Conservation (phyloP, 352 stramenopile genomes). For the Phytophthora aleatoria region DNA sequence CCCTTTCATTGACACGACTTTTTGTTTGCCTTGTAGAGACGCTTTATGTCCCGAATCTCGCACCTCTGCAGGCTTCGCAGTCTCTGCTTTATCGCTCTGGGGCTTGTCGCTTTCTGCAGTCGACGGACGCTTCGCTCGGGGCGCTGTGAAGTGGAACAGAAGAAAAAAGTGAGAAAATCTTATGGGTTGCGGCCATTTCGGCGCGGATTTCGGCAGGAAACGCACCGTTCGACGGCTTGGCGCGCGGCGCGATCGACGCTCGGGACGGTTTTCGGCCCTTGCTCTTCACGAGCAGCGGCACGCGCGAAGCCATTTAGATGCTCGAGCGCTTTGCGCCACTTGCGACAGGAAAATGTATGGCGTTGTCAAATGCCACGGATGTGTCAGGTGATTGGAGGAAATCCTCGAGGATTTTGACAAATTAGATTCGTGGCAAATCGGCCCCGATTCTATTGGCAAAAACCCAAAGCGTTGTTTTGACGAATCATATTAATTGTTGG, state of each 20-base stretch:
- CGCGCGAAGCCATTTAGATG: slow-evolving; percentile 59
- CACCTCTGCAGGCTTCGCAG: slow-evolving; percentile 14
- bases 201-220: background rate
- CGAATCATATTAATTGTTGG: slow-evolving; percentile 6
- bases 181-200: slow-evolving; percentile 1
- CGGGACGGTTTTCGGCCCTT: slow-evolving; percentile 74
- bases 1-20: background rate
- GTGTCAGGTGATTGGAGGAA: slow-evolving; percentile 20
- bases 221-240: slow-evolving; percentile 69
- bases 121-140: slow-evolving; percentile 32
- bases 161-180: slow-evolving; percentile 11
- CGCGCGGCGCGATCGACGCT: slow-evolving; percentile 66
- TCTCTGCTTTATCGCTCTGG: background rate
- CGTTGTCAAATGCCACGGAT: slow-evolving; percentile 7
- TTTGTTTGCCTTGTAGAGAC: background rate
- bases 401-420: slow-evolving; percentile 13
- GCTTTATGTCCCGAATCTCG: slow-evolving; percentile 1
- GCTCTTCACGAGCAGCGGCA: slow-evolving; percentile 78
- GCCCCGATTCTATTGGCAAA: background rate
- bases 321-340: slow-evolving; percentile 11
- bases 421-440: slow-evolving; percentile 1
- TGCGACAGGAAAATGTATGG: slow-evolving; percentile 33
- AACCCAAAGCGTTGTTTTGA: background rate
- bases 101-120: slow-evolving; percentile 5
- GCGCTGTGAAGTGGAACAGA: slow-evolving; percentile 18